Evolutionary conservation across 441 rosid genomes (phyloP).

Genomic region (Eutrema salsugineum): DNA sequence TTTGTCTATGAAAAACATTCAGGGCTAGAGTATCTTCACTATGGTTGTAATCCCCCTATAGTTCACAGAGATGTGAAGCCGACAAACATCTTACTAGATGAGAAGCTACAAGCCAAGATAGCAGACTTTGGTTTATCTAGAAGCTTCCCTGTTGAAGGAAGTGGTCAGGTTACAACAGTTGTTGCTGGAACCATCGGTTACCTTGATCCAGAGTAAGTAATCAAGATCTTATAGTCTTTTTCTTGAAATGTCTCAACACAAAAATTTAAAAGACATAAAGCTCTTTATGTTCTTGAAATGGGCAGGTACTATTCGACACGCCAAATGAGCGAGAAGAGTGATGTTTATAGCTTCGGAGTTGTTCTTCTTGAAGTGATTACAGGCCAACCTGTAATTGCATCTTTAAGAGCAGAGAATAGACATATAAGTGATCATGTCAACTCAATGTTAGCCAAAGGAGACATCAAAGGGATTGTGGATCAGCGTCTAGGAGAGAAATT

Average conservation of each 20-base stretch:
- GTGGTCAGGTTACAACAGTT: background rate
- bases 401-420: background rate
- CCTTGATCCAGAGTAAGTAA: conserved; percentile 32
- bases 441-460: conserved; percentile 33
- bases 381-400: conserved; percentile 1
- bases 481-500: conserved; percentile 27
- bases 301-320: conserved; percentile 2
- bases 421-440: conserved; percentile 37
- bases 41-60: conserved; percentile 35
- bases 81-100: conserved; percentile 29
- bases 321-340: conserved; percentile 21
- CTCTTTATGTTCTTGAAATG: no score
- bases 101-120: conserved; percentile 31
- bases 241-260: no score
- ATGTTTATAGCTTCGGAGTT: conserved; percentile 31
- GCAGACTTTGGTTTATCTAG: conserved; percentile 24
- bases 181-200: conserved; percentile 34
- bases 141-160: conserved; percentile 13
- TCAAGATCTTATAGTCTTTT: no score
- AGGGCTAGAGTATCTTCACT: conserved; percentile 40
- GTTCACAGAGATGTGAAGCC: conserved; percentile 40
- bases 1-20: no score
- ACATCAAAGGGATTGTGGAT: conserved; percentile 39
- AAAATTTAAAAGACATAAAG: no score
- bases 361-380: conserved; percentile 31